Conservation (phyloP, 1,284 basidiomycete genomes). For the Malassezia equina region DNA sequence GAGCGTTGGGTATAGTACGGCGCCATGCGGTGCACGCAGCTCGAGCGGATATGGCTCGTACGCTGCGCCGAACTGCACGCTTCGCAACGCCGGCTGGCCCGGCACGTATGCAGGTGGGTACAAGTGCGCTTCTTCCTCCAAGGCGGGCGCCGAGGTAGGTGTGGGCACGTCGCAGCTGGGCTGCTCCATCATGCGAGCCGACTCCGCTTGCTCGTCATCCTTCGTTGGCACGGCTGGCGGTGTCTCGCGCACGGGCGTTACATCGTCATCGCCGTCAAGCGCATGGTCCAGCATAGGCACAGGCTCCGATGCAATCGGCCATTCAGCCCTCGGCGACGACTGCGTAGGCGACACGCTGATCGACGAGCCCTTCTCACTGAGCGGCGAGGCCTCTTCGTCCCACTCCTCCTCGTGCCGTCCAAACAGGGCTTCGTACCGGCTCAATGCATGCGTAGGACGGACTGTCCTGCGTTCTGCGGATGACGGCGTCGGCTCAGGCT, state of each 20-base stretch:
- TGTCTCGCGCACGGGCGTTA: neutral
- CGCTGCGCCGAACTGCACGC: constrained; percentile 15
- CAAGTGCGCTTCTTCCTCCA: no score
- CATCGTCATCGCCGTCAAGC: neutral
- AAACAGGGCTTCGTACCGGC: constrained; percentile 5
- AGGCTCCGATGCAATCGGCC: neutral
- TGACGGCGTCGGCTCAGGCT: neutral
- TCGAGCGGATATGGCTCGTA: neutral
- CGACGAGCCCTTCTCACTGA: neutral
- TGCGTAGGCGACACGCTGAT: neutral
- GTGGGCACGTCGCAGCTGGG: neutral
- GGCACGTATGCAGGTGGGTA: constrained; percentile 10
- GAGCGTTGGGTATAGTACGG: constrained; percentile 4
- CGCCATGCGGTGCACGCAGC: constrained; percentile 1
- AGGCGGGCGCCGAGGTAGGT: neutral
- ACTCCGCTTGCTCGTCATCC: neutral
- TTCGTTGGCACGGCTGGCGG: neutral
- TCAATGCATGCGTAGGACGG: neutral
- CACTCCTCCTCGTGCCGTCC: constrained; percentile 4
- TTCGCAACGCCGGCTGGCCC: constrained; percentile 15
- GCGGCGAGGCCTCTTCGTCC: neutral
- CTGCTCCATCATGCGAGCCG: no score
- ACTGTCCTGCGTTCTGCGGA: neutral
- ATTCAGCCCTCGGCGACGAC: neutral
- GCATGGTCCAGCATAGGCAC: neutral